These are phyloP conservation scores for Diplocarpon mali DNA, from an alignment of 2,329 filamentous ascomycete genomes.

Conservation along the genomic window DNA sequence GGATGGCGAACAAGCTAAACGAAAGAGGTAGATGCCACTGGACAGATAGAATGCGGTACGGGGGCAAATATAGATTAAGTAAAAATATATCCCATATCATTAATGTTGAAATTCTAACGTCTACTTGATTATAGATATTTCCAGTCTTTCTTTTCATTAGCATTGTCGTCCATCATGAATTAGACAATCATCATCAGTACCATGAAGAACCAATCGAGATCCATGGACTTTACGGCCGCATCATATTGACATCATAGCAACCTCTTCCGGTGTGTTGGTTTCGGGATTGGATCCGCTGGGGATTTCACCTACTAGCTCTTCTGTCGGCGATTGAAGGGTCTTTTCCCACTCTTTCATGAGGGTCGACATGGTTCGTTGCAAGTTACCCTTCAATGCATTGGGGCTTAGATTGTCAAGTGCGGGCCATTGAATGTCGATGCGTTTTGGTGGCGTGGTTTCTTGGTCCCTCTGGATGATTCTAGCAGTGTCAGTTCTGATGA, in stretches of 20 bases:
- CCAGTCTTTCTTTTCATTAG: slow-evolving; percentile 4
- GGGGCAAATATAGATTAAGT: not conserved
- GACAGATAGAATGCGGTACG: not conserved
- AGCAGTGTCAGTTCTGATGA: slow-evolving; percentile 11
- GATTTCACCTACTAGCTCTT: slow-evolving; percentile 24
- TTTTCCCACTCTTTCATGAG: slow-evolving; percentile 90
- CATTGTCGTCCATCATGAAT: slow-evolving; percentile 6
- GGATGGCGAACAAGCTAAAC: too few relatives aligned
- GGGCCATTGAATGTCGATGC: slow-evolving; percentile 30
- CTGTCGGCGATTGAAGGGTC: slow-evolving; percentile 46
- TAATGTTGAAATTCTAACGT: not conserved
- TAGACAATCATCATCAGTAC: not conserved
- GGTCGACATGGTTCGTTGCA: slow-evolving; percentile 73
- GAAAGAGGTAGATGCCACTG: not conserved
- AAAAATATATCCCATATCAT: not conserved
- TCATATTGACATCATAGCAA: slow-evolving; percentile 20
- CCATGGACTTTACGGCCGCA: not conserved
- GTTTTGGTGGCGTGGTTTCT: slow-evolving; percentile 17
- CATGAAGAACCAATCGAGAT: not conserved
- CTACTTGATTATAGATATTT: slow-evolving; percentile 3
- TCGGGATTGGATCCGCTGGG: not conserved
- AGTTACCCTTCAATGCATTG: slow-evolving; percentile 62
- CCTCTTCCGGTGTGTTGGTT: slow-evolving; percentile 25
- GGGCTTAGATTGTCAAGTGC: slow-evolving; percentile 43
- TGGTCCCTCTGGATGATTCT: slow-evolving; percentile 17